phyloP scores from a whole-genome alignment of 257 asterid genomes.

The Nemophila menziesii region DNA sequence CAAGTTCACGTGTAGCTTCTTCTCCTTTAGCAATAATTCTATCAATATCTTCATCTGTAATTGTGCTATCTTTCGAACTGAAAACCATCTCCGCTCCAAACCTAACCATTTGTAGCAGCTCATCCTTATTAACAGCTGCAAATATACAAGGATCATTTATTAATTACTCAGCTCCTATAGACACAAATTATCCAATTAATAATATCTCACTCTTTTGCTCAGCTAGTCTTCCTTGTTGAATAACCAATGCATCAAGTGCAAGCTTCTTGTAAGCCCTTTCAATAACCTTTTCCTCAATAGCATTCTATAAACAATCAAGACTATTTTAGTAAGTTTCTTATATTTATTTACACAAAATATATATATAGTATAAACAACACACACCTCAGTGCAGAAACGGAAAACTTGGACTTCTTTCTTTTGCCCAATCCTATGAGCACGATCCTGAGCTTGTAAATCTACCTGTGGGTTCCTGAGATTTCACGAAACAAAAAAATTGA shows the following conservation, averaged over 20 bases:
- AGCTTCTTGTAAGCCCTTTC: conserved; percentile 99
- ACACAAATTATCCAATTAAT: background rate
- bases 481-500: conserved; percentile 9
- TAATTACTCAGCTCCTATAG: no score
- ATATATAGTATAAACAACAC: conserved; percentile 11
- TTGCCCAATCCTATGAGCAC: conserved; percentile 99
- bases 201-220: conserved; percentile 74
- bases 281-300: conserved; percentile 98
- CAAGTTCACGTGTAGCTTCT: conserved; percentile 98
- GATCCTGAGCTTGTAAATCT: conserved; percentile 98
- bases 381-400: conserved; percentile 98
- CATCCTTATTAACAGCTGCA: conserved; percentile 97
- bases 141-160: conserved; percentile 6
- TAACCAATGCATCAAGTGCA: conserved; percentile 99
- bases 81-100: conserved; percentile 99
- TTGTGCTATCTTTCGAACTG: conserved; percentile 98
- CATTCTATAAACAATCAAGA: conserved; percentile 44
- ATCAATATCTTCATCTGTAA: conserved; percentile 97
- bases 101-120: conserved; percentile 95
- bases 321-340: background rate
- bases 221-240: conserved; percentile 97
- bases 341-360: conserved; percentile 2
- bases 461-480: conserved; percentile 93
- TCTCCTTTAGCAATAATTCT: conserved; percentile 98
- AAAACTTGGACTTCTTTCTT: conserved; percentile 98